phyloP scores from a whole-genome alignment of 1,139 yeast genomes.

The Geotrichum cucujoidarum region DNA sequence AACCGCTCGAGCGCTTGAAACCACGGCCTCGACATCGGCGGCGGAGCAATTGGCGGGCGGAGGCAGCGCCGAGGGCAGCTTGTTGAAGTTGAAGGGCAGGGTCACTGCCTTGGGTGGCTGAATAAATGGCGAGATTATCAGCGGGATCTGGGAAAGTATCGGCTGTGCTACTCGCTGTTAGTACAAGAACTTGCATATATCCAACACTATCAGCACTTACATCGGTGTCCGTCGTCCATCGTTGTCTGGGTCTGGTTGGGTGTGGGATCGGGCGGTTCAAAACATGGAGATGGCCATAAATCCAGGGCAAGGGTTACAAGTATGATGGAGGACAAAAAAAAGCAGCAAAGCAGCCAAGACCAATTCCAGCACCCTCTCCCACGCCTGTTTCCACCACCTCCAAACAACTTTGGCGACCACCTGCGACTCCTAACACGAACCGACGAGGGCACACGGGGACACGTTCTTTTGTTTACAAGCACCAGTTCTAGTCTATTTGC shows the following conservation, averaged over 20 bases:
- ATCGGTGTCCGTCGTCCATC: slow-evolving; percentile 18
- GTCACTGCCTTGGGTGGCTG: slow-evolving; percentile 57
- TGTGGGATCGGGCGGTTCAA: neutral
- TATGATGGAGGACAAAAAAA: slow-evolving; percentile 6
- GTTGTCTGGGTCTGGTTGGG: no score
- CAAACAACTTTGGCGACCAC: neutral
- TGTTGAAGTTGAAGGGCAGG: slow-evolving; percentile 48
- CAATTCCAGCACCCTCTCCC: neutral
- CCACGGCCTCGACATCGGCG: slow-evolving; percentile 29
- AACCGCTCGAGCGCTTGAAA: slow-evolving; percentile 30
- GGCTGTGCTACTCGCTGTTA: slow-evolving; percentile 43
- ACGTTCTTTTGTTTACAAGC: neutral
- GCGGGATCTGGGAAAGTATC: slow-evolving; percentile 51
- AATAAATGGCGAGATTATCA: slow-evolving; percentile 51
- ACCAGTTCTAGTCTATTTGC: neutral
- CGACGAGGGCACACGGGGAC: no score
- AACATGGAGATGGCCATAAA: neutral
- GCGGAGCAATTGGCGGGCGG: slow-evolving; percentile 27
- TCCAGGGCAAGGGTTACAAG: slow-evolving; percentile 11
- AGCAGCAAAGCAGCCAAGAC: slow-evolving; percentile 19
- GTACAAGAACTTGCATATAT: no score
- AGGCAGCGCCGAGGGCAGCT: slow-evolving; percentile 36
- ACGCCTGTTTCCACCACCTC: neutral
- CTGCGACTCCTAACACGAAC: no score
- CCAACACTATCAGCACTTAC: slow-evolving; percentile 1